Percentiles rank a stretch among this genome's conserved stretches.
Evolutionary conservation across 78 protist genomes (phyloP).

Genomic region (Polysphondylium violaceum): DNA sequence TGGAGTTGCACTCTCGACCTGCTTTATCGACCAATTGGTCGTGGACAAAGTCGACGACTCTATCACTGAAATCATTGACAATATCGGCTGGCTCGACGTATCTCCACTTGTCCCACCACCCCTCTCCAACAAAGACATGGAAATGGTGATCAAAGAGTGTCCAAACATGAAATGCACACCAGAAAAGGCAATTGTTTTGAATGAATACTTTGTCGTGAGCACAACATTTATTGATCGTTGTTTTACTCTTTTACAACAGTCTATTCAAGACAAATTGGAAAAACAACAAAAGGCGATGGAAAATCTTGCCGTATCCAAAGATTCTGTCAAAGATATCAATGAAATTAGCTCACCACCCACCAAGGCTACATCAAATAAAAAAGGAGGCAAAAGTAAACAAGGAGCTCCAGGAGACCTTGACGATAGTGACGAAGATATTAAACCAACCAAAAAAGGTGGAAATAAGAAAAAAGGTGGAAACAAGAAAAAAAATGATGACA

Average conservation of each 20-base stretch:
- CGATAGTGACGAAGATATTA: conserved; percentile 9
- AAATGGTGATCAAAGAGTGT: conserved; percentile 18
- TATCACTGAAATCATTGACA: conserved; percentile 40
- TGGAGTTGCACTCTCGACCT: conserved; percentile 44
- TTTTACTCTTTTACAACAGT: conserved; percentile 7
- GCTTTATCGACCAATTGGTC: conserved; percentile 15
- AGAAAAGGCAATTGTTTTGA: conserved; percentile 42
- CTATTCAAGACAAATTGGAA: conserved; percentile 58
- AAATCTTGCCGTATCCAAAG: neutral
- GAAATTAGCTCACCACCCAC: neutral
- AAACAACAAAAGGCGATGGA: conserved; percentile 27
- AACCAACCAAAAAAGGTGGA: conserved; percentile 22
- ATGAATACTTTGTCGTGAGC: conserved; percentile 40
- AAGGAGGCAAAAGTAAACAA: neutral
- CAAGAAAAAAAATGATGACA: conserved; percentile 24
- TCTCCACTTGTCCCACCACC: conserved; percentile 65
- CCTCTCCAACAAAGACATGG: conserved; percentile 40
- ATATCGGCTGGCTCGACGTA: conserved; percentile 46
- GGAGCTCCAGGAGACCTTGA: neutral
- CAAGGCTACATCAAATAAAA: neutral
- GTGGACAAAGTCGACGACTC: conserved; percentile 35
- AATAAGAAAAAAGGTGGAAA: conserved; percentile 5
- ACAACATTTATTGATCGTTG: conserved; percentile 66
- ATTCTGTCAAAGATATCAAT: neutral
- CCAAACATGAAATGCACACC: conserved; percentile 31